Base-by-base conservation (phyloP, 2,329 filamentous ascomycete genomes). In the Xylaria arbuscula region DNA sequence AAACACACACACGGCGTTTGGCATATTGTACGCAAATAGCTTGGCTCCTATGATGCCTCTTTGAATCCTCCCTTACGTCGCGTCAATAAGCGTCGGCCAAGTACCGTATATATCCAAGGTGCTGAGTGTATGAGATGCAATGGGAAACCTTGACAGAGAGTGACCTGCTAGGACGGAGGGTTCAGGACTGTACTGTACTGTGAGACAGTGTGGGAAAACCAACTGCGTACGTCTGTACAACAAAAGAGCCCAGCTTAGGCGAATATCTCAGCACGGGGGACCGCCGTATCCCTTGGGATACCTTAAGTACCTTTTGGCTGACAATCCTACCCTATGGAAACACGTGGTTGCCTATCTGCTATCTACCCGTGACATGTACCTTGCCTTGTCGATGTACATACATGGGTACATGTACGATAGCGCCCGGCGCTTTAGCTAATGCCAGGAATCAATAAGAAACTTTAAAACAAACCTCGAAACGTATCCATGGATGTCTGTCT, bases 221-320 rank as follows among this genome's bases (percentile, higher is more conserved):
- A 28, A 19, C 11, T 32, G 8, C 13, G 56, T 17, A 51, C 45
- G 11, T 50, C 34, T 58, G 64, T 62, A 60, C 58, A 19, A 66
- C 67, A 67, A 55, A 42, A 45, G 38, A 28, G 40, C 19, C 51
- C 57, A 48, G 48, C 50, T 53, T 62, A 24, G 47, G 70, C 64
- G 70, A 70, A 71, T 70, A 70, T 71, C n/a, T 71, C 54, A 71
- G 70, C 70, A 71, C 67, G 59, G 58, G 64, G 5, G 47, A 42
- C 15, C 55, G 28, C 28, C 28, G 28, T 28, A 28, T 28, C 28
- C 28, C 28, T 28, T 28, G 28, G 28, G 28, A 28, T 28, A 28
- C 28, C 28, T 28, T 28, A 61, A 48, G 67, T 64, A 64, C 45
- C 40, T 9, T 24, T 45, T 17, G n/a, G 64, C 58, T 63, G 15